These are phyloP conservation scores for Elaeagnus macrophylla DNA, from an alignment of 306 rosid species.

Conservation along the genomic window DNA sequence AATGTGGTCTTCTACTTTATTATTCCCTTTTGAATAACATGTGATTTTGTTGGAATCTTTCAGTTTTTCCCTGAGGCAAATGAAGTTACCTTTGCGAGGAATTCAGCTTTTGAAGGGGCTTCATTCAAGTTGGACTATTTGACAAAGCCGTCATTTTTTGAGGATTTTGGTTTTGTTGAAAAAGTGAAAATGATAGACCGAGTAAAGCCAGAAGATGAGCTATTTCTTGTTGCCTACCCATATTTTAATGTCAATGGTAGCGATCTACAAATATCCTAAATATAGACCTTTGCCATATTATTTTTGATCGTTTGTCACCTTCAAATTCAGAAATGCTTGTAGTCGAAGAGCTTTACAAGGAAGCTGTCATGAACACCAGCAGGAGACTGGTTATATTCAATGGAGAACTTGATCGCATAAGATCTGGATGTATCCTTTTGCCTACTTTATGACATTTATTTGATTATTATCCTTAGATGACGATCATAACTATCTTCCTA, in stretches of 20 bases:
- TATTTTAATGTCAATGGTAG: conserved; percentile 92
- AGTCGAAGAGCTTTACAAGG: conserved; percentile 90
- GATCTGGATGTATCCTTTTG: conserved; percentile 98
- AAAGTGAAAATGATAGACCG: conserved; percentile 87
- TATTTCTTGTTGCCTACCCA: conserved; percentile 83
- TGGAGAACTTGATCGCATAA: conserved; percentile 90
- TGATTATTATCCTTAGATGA: too few relatives aligned
- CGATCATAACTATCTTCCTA: too few relatives aligned
- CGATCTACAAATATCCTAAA: conserved; percentile 19
- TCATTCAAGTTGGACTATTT: conserved; percentile 83
- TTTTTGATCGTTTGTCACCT: conserved; percentile 17
- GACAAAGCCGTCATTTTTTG: conserved; percentile 90
- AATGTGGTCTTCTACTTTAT: conserved; percentile 13
- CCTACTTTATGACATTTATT: conserved; percentile 7
- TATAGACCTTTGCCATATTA: neutral
- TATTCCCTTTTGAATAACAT: conserved; percentile 14
- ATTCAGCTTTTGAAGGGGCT: conserved; percentile 65
- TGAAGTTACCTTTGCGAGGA: conserved; percentile 83
- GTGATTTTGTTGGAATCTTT: conserved; percentile 23
- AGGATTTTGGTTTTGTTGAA: conserved; percentile 84
- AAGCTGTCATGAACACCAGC: conserved; percentile 70
- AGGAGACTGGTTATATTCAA: conserved; percentile 77
- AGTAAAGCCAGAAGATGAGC: conserved; percentile 75
- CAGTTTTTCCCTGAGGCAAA: conserved; percentile 98
- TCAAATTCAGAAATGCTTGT: conserved; percentile 79